Evolutionary conservation across 257 asterid species (phyloP).

Genomic region (Henckelia pumila): DNA sequence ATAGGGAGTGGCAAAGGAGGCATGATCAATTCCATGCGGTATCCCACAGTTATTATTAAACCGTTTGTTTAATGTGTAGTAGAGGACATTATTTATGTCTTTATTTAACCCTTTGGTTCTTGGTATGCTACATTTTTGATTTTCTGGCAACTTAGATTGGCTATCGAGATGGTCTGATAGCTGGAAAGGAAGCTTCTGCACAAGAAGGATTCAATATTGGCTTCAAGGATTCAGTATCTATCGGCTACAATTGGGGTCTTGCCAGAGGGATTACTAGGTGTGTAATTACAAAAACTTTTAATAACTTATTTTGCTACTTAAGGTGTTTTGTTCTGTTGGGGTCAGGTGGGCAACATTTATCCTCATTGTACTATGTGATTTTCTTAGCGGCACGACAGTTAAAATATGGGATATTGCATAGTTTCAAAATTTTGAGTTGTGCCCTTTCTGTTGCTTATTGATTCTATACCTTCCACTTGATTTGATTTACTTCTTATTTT

Average conservation of each 20-base stretch:
- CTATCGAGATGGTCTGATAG: conserved; percentile 88
- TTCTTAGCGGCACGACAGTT: background rate
- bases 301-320: background rate
- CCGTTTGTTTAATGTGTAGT: conserved; percentile 9
- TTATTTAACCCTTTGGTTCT: too few relatives aligned
- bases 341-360: background rate
- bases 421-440: background rate
- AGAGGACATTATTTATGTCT: too few relatives aligned
- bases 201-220: conserved; percentile 87
- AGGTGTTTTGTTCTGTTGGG: background rate
- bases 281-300: background rate
- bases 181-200: conserved; percentile 79
- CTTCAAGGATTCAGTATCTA: too few relatives aligned
- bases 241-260: too few relatives aligned
- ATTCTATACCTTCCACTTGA: background rate
- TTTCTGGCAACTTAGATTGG: conserved; percentile 58
- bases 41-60: conserved; percentile 28
- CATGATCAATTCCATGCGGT: conserved; percentile 75
- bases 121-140: background rate
- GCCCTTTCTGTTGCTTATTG: background rate
- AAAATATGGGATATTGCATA: too few relatives aligned
- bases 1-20: conserved; percentile 80
- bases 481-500: background rate
- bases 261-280: conserved; percentile 87
- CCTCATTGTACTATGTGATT: background rate